Base-by-base conservation (phyloP, 768 basidiomycete genomes). In the Tricholoma saponaceum region DNA sequence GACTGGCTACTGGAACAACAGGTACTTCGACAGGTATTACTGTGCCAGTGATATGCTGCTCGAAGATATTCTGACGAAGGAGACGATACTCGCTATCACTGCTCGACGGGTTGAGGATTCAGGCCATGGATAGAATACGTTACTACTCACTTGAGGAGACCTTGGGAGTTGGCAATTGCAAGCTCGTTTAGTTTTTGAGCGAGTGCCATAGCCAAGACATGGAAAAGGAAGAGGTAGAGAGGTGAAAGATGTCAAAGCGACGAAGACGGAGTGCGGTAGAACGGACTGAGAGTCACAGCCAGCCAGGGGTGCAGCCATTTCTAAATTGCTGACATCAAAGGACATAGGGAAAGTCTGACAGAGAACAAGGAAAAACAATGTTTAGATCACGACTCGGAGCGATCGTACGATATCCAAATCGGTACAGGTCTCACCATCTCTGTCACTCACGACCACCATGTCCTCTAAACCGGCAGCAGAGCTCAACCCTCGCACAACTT, bases 71-170 rank as follows among this genome's bases (percentile, higher is more conserved):
- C 67, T 85, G 85, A 10, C 87, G 81, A 44, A 90, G 76, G 9
- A 89, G 70, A 23, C 87, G 81, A 65, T 89, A 89, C 68, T 87
- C 87, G 61, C 89, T 85, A 68, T 89, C 86, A 64, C 88, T 90
- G 69, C 7, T 20, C 10, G 37, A 43, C 23, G 14, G 30, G 25
- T 37, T 20, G n/a, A n/a, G n/a, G n/a, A 47, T 22, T 18, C 4
- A 49, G 4, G 12, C 18, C n/a, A 18, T 14, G 33, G 23, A n/a
- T 14, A 13, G 44, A 46, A 12, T 9, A 30, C 22, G 22, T 51
- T 16, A 28, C 25, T 22, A 75, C 78, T 60, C 66, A 85, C 86
- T 82, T 81, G 64, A 90, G 80, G 25, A 89, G 75, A 55, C 86
- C 86, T 60, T 85, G 80, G 2, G 80, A 76, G 66, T 88, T 87